Base-by-base conservation (phyloP, 2,329 filamentous ascomycete species). In the Sordariomycetes sp. region DNA sequence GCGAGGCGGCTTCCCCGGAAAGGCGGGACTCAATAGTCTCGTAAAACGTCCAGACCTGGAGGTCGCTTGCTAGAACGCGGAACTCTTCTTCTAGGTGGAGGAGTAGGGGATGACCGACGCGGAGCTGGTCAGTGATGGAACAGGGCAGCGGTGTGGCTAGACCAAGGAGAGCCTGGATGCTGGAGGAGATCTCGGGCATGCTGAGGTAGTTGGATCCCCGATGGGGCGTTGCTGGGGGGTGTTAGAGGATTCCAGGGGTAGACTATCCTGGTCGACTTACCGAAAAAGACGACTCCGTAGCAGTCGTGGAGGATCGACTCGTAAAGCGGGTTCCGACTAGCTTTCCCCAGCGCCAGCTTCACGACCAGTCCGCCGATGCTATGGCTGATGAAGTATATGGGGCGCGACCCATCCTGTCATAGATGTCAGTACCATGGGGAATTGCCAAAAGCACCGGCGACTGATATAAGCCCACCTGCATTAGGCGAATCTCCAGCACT, bases 191-290 rank as follows among this genome's bases (percentile, higher is more conserved):
- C 51, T 76, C 76, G 0, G 72, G 72, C 70, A 81, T 81, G 1
- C 80, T 81, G 61, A 85, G 72, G 63, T 84, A 84, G 51, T 77
- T 84, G 0, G 81, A 84, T 2, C 82, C 82, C 20, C 80, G 79
- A 62, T 85, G 82, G 0, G 82, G 82, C 1, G 81, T 81, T 20
- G 74, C 78, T 80, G 45, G 22, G 17, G 3, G 34, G 36, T 17
- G 54, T 65, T 58, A 65, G 60, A 8, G 25, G 1, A 15, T 15
- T 22, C 17, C 6, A 39, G 35, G 7, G 3, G 13, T 10, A 42
- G 2, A 22, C 28, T 45, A 45, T 15, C 2, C 13, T 10, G 20
- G 13, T 1, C 22, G 2, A 8, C 72, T 69, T 61, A 81, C 80
- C 74, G 64, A 82, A 79, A 61, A 85, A 85, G 0, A 78, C 79